These are phyloP conservation scores for Podila epicladia DNA, from an alignment of 192 early-diverging fungal species.

Conservation along the genomic window DNA sequence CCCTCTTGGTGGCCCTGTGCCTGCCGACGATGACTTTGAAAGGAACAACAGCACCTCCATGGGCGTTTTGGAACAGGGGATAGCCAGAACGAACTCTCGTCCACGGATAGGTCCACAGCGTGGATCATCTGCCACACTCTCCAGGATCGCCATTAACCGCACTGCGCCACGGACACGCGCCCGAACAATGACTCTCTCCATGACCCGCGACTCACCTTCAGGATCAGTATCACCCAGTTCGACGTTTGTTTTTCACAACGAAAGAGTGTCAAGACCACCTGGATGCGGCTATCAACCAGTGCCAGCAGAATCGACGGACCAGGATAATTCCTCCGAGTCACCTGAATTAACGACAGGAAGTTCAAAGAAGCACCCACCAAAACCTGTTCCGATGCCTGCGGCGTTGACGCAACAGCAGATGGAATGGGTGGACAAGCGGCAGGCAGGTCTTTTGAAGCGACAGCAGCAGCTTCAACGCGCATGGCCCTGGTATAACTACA, in stretches of 20 bases:
- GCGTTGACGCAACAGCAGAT: slow-evolving; percentile 36
- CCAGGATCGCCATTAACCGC: slow-evolving; percentile 13
- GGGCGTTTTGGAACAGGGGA: neutral
- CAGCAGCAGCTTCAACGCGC: slow-evolving; percentile 18
- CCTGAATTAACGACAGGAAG: neutral
- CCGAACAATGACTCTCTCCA: slow-evolving; percentile 20
- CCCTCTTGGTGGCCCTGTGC: neutral
- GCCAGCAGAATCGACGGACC: no score
- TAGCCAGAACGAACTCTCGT: neutral
- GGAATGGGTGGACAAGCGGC: slow-evolving; percentile 31
- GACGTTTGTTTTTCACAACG: no score
- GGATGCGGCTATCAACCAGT: no score
- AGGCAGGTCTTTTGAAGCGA: slow-evolving; percentile 1
- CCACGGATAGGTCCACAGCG: neutral
- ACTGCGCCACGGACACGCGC: slow-evolving; percentile 16
- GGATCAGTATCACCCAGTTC: no score
- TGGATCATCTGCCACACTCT: slow-evolving; percentile 8
- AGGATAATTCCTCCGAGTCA: no score
- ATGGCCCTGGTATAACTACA: slow-evolving; percentile 52
- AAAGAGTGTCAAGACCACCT: no score
- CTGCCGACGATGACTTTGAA: neutral
- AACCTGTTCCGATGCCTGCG: slow-evolving; percentile 17
- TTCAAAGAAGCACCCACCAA: neutral
- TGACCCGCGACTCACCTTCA: no score
- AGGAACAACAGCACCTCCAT: neutral